Conservation (phyloP, 345 rosid species). For the Hevea brasiliensis region DNA sequence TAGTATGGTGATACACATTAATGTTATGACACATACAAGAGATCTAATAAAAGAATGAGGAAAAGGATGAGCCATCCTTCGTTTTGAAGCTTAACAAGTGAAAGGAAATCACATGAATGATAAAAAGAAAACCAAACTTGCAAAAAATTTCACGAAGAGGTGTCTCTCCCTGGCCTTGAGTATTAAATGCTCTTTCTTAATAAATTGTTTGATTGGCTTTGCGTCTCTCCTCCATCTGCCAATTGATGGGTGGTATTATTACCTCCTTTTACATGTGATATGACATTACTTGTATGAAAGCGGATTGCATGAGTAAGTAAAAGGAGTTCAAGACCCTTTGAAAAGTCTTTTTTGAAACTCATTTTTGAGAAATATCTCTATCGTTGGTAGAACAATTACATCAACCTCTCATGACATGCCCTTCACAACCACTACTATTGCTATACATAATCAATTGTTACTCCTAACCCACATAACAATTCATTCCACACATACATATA, state of each 20-base stretch:
- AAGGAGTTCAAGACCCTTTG: neutral
- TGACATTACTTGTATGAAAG: constrained; percentile 11
- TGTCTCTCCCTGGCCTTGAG: too few species aligned
- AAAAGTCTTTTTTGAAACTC: neutral
- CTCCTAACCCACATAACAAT: too few species aligned
- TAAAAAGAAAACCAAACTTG: neutral
- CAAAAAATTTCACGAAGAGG: too few species aligned
- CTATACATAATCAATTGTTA: too few species aligned
- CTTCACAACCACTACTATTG: neutral
- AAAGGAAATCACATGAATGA: constrained; percentile 2
- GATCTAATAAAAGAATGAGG: neutral
- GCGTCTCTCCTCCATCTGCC: constrained; percentile 5
- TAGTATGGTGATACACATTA: neutral
- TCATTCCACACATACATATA: too few species aligned
- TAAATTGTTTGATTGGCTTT: neutral
- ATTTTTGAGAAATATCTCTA: constrained; percentile 1
- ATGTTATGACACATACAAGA: constrained; percentile 1
- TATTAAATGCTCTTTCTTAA: constrained; percentile 8
- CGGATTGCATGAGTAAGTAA: neutral
- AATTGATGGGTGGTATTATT: neutral
- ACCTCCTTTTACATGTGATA: constrained; percentile 2
- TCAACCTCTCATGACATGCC: constrained; percentile 8
- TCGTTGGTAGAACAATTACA: neutral
- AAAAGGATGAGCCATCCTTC: neutral
- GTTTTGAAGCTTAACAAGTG: neutral